Evolutionary conservation across 2,329 filamentous ascomycete genomes (phyloP), one percentile per base, ranked within the genome.

Genomic region (Alternaria brassicicola): DNA sequence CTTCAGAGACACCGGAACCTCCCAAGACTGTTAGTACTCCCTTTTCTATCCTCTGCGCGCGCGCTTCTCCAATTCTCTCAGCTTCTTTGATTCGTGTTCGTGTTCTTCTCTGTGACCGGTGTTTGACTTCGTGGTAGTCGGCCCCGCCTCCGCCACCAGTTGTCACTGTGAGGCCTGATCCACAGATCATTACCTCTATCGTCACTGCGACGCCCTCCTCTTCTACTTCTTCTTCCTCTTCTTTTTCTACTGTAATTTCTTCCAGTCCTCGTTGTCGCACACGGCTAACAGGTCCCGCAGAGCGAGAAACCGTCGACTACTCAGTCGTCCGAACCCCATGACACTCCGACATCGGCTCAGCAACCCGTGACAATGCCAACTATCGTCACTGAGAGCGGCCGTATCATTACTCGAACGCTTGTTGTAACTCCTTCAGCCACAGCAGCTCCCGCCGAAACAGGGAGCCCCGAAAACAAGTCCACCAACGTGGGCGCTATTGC

Each of bases 401-500:
- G 67, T 2, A 58, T 78, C 5, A 70, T 81, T 1, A 82, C 80
- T 5, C 72, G 81, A 31, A 82, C 80, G 2, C 74, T 83, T 13
- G 78, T 80, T 3, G 72, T 73, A 10, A 78, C 70, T 12, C 69
- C 73, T 1, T 66, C 70, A 8, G 58, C 68, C 1, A 66, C 70
- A 8, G 59, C 68, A 8, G 45, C 62, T 25, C 55, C 62, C 6
- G 39, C 59, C 57, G 52, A 26, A 17, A 53, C 66, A 35, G 52
- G 68, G 46, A 48, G 31, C 13, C 35, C 47, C 13, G 61, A 61
- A 15, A 49, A 61, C 15, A 58, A 53, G 3, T 53, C 57, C 8
- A 80, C 57, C 8, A 80, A 79, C 31, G 72, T 72, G 25, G 80
- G 79, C 8, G 78, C 76, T n/a, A 81, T 83, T 39, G 81, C 78